These are phyloP conservation scores for Raddia distichophylla DNA, from an alignment of 176 grass and related monocot species.

Conservation along the genomic window DNA sequence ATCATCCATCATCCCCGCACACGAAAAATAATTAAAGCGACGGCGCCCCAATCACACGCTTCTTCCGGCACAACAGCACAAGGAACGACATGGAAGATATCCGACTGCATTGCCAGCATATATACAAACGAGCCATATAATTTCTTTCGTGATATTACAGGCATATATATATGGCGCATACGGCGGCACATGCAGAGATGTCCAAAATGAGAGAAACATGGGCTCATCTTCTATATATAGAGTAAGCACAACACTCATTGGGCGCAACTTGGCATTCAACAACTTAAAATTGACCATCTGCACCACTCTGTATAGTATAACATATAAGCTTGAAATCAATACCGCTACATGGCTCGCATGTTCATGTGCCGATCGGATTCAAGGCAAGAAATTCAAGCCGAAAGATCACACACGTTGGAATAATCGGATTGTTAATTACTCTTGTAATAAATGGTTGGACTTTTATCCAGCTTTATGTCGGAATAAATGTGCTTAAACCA, in stretches of 20 bases:
- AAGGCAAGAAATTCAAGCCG: not conserved
- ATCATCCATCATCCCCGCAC: not conserved
- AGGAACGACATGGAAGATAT: not conserved
- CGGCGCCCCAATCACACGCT: not conserved
- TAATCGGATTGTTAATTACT: too few relatives aligned
- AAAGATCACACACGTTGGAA: not conserved
- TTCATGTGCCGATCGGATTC: slow-evolving; percentile 25
- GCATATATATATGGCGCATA: not conserved
- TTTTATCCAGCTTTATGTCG: too few relatives aligned
- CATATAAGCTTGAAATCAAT: not conserved
- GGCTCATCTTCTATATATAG: not conserved
- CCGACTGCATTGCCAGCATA: not conserved
- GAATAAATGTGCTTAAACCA: too few relatives aligned
- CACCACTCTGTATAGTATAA: too few relatives aligned
- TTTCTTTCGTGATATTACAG: not conserved
- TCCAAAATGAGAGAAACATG: not conserved
- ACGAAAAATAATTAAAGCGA: not conserved
- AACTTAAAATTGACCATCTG: not conserved
- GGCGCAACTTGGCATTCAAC: not conserved
- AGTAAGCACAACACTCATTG: not conserved
- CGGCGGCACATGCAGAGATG: not conserved
- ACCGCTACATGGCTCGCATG: not conserved
- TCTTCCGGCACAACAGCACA: not conserved
- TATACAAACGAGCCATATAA: not conserved
- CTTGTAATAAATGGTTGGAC: too few relatives aligned